Percentiles rank a stretch among this genome's conserved stretches.
These are phyloP conservation scores for Schoenoplectus triqueter DNA, from an alignment of 202 grass and related monocot species.

Conservation along the genomic window DNA sequence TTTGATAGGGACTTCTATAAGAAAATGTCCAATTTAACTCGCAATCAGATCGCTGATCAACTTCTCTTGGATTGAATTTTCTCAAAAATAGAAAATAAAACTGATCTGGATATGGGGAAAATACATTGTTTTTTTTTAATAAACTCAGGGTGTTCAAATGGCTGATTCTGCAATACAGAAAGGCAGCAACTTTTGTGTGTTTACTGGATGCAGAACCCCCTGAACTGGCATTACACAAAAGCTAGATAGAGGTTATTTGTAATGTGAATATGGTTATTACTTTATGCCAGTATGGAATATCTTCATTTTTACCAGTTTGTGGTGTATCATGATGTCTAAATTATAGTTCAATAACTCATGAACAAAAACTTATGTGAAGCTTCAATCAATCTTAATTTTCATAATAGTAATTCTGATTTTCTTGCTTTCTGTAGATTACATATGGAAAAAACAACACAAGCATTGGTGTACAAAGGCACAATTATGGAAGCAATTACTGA, in stretches of 20 bases:
- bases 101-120: not conserved
- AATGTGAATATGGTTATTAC: not conserved
- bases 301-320: not conserved
- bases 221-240: too few relatives aligned
- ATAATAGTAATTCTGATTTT: not conserved
- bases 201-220: not conserved
- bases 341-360: not conserved
- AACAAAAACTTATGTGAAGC: not conserved
- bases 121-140: not conserved
- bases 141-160: not conserved
- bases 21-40: conserved; percentile 12
- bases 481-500: conserved; percentile 86
- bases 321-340: not conserved
- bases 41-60: not conserved
- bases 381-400: not conserved
- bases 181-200: not conserved
- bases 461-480: conserved; percentile 73
- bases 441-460: conserved; percentile 68
- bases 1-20: not conserved
- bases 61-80: not conserved
- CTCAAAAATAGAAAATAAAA: not conserved
- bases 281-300: not conserved
- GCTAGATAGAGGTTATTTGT: not conserved
- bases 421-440: conserved; percentile 41
- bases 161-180: not conserved